Base-by-base conservation (phyloP, 148 eudicot genomes). In the Dysphania ambrosioides region DNA sequence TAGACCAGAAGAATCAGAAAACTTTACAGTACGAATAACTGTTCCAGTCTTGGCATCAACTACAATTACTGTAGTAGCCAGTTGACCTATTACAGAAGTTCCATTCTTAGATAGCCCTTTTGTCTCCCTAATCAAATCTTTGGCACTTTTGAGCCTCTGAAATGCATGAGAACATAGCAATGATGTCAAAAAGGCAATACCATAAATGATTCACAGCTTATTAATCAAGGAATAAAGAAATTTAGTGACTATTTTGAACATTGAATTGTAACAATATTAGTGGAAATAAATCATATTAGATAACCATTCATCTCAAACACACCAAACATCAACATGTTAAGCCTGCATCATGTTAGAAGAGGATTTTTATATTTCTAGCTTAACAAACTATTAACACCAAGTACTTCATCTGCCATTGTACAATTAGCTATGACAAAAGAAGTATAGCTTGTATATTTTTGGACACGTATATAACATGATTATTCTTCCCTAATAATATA, bases 21-120 rank as follows among this genome's bases (percentile, higher is more conserved):
- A 84, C 57, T 53, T 83, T 58, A 83, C 76, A 16, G 83, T 84
- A 63, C 80, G 84, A 61, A 86, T 56, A 51, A 88, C 68, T 60
- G 81, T 77, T 57, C 92, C 92, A 24, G 83, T 85, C 68, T 85
- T 77, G 65, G 86, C 80, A 73, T 88, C 87, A 61, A 88, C 86
- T 74, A 85, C 73, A 75, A 81, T 81, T 40, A 83, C 84, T 67
- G 88, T 79, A 60, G 88, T 86, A 44, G 83, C 80, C 83, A 83
- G 85, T 42, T 86, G 82, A 66, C 88, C 88, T 49, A 83, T 78
- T 72, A 88, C 78, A 42, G 80, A 66, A 57, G 87, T 83, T 44
- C 84, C 88, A 76, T 83, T 79, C 34, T 67, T 83, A 58, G 62
- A 82, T 77, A 80, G 44, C 49, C 66, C 60, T 79, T 76, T 82